Evolutionary conservation across 371 early-diverging fungal genomes (phyloP).

Genomic region (Actinomortierella wolfii): DNA sequence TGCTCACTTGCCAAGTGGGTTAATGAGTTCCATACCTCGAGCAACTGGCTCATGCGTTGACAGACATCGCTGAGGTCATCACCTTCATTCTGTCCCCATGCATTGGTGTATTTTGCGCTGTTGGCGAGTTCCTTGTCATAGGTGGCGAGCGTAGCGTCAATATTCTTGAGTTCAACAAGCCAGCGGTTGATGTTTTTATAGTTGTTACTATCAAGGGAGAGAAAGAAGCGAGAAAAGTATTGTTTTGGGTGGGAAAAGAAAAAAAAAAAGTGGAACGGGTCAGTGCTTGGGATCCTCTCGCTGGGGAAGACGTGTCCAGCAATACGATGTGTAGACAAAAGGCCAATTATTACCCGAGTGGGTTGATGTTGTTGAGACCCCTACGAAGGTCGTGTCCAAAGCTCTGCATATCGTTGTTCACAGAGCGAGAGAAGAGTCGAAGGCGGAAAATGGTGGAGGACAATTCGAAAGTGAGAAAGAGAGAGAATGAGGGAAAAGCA

Average conservation of each 20-base stretch:
- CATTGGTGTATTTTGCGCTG: constrained; percentile 31
- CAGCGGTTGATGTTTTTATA: constrained; percentile 44
- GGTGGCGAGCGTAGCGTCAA: constrained; percentile 31
- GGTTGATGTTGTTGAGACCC: constrained; percentile 39
- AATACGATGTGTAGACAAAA: too few species aligned
- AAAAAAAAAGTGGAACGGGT: too few species aligned
- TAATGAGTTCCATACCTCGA: constrained; percentile 26
- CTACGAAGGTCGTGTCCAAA: constrained; percentile 44
- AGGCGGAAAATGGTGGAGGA: not conserved
- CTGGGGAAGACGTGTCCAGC: too few species aligned
- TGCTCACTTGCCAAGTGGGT: not conserved
- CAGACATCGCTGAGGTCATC: constrained; percentile 42
- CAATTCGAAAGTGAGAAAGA: not conserved
- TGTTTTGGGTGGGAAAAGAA: not conserved
- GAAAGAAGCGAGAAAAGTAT: not conserved
- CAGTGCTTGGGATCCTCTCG: too few species aligned
- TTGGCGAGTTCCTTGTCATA: constrained; percentile 37
- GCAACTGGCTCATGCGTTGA: constrained; percentile 41
- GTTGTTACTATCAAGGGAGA: constrained; percentile 17
- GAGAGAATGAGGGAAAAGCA: not conserved
- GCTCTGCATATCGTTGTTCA: constrained; percentile 29
- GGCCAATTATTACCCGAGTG: constrained; percentile 45
- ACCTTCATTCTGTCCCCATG: constrained; percentile 35
- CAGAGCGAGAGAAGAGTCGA: not conserved
- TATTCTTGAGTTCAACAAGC: constrained; percentile 44